Base-by-base conservation (phyloP, 257 asterid genomes). In the Osmanthus fragrans region DNA sequence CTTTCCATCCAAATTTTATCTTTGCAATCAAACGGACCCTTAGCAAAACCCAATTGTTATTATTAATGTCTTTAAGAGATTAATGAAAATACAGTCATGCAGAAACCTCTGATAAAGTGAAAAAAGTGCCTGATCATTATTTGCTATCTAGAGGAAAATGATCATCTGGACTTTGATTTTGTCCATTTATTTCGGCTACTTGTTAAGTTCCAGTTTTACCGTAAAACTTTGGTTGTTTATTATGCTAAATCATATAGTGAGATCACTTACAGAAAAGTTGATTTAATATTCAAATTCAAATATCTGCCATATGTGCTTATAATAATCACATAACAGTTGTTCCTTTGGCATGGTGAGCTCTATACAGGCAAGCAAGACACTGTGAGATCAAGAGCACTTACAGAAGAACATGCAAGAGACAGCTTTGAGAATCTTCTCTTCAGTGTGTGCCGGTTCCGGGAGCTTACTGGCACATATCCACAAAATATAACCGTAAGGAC, bases 391-490 rank as follows among this genome's bases (percentile, higher is more conserved):
- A 87, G 97, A 83, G 90, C 99, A 39, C 90, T 93, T 30, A 95
- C 99, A 2, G 99, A 88, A 84, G 96, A 90, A 75, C 90, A 90
- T 79, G 96, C 96, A 56, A 83, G 97, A 83, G 98, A 94, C 78
- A 92, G 97, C 88, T 94, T 89, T 36, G 98, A 94, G 81, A 94
- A 94, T 86, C 92, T 94, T 78, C 91, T 95, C 73, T 95, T 95
- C 60, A 93, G 98, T 32, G 74, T 95, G 36, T 95, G 98, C 78
- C 92, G 99, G 73, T 95, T 95, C 79, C 90, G 99, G 68, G 99
- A 95, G 89, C 98, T 95, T 51, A 89, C 98, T 9, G 99, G 98
- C 74, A 76, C 84, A 63, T 93, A 95, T 85, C 99, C 99, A 37
- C 81, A 84, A 32, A 93, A 95, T 82, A 91, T 95, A 78, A 92